These are phyloP conservation scores for Pythium sp. DNA, from an alignment of 352 stramenopile species.

Conservation along the genomic window DNA sequence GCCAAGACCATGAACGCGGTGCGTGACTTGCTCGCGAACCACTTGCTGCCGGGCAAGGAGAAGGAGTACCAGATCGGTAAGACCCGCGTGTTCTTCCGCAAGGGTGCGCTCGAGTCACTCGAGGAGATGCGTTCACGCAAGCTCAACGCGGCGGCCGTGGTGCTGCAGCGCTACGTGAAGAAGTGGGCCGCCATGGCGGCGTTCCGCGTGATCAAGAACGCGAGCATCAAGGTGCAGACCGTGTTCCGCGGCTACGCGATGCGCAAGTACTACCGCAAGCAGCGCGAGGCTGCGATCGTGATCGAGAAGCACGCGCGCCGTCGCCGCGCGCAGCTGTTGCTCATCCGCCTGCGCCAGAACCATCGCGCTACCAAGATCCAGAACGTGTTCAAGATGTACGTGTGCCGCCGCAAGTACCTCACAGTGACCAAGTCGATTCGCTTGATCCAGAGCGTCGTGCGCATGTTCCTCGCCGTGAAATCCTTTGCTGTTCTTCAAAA, in stretches of 20 bases:
- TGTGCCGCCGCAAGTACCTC: constrained; percentile 58
- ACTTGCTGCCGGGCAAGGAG: constrained; percentile 60
- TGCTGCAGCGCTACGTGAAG: constrained; percentile 80
- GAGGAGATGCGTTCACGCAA: constrained; percentile 83
- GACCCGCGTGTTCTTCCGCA: constrained; percentile 93
- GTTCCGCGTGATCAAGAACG: constrained; percentile 57
- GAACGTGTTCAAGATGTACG: constrained; percentile 82
- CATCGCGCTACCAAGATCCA: constrained; percentile 81
- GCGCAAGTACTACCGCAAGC: constrained; percentile 54
- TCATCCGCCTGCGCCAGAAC: constrained; percentile 57
- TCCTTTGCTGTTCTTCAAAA: constrained; percentile 69
- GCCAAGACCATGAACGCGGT: constrained; percentile 38
- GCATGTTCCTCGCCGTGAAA: constrained; percentile 77
- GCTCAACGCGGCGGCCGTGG: constrained; percentile 74
- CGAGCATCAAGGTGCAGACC: constrained; percentile 59
- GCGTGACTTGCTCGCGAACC: constrained; percentile 50
- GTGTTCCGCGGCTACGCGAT: constrained; percentile 44
- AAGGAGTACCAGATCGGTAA: constrained; percentile 86
- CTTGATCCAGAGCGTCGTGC: constrained; percentile 79
- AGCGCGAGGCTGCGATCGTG: constrained; percentile 52
- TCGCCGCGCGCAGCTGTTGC: constrained; percentile 53
- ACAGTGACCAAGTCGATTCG: constrained; percentile 68
- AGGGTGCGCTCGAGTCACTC: constrained; percentile 89
- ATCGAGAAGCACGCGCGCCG: constrained; percentile 71
- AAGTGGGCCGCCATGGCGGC: constrained; percentile 73